phyloP scores from a whole-genome alignment of 352 stramenopile species.

The Phytophthora aleatoria region DNA sequence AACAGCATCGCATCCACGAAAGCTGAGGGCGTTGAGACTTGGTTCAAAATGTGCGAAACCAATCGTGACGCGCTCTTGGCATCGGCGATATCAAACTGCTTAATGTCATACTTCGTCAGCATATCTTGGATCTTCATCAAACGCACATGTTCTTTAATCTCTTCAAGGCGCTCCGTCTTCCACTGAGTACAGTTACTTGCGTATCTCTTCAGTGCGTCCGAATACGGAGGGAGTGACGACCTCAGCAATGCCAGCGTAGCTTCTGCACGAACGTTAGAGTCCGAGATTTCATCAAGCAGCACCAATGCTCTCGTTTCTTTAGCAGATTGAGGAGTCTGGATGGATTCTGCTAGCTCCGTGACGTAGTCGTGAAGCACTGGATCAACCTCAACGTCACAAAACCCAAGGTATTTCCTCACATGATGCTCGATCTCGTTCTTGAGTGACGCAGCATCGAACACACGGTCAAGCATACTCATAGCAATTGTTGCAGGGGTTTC shows the following conservation, averaged over 20 bases:
- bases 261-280: conserved; percentile 33
- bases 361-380: conserved; percentile 55
- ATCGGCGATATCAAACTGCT: conserved; percentile 60
- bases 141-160: conserved; percentile 65
- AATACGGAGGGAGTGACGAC: conserved; percentile 63
- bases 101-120: conserved; percentile 63
- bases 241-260: conserved; percentile 43
- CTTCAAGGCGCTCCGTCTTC: conserved; percentile 51
- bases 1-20: conserved; percentile 65
- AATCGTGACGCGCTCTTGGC: conserved; percentile 50
- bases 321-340: conserved; percentile 23
- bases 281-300: conserved; percentile 41
- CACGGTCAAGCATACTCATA: conserved; percentile 77
- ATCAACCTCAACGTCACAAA: conserved; percentile 46
- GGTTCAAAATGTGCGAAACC: conserved; percentile 61
- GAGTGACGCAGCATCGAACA: conserved; percentile 39
- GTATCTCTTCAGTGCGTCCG: conserved; percentile 50
- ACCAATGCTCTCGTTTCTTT: conserved; percentile 39
- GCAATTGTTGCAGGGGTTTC: conserved; percentile 71
- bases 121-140: conserved; percentile 85
- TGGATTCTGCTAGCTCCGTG: conserved; percentile 44
- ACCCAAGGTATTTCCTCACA: conserved; percentile 50
- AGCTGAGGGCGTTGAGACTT: conserved; percentile 48
- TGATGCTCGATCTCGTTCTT: conserved; percentile 46
- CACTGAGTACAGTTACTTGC: conserved; percentile 41